Evolutionary conservation across 1,284 basidiomycete genomes (phyloP).

Genomic region (Cutaneotrichosporon arboriforme): DNA sequence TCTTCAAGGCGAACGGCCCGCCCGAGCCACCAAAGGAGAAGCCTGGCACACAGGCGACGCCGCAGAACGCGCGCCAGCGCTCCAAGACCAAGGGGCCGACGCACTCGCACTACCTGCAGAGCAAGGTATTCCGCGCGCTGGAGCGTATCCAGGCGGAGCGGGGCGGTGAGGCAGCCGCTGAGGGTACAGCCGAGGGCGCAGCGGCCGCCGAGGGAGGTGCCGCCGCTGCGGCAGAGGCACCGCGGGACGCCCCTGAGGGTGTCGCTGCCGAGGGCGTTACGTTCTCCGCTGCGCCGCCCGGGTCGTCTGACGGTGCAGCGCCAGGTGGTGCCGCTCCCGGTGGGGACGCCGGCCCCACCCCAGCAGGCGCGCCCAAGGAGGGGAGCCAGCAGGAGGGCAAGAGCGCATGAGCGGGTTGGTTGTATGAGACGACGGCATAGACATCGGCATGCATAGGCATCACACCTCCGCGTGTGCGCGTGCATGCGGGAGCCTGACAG

Average conservation of each 20-base stretch:
- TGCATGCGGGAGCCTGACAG: too few relatives aligned
- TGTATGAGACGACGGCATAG: neutral
- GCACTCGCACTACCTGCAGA: constrained; percentile 87
- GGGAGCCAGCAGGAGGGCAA: neutral
- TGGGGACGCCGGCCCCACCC: too few relatives aligned
- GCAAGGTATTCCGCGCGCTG: constrained; percentile 88
- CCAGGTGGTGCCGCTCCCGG: too few relatives aligned
- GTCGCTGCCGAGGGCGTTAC: neutral
- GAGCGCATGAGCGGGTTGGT: too few relatives aligned
- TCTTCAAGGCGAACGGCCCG: constrained; percentile 82
- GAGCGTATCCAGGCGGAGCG: constrained; percentile 65
- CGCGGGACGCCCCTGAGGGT: neutral
- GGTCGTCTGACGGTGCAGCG: neutral
- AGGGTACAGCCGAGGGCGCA: constrained; percentile 8
- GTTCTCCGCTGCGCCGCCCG: neutral
- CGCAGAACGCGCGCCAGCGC: constrained; percentile 5
- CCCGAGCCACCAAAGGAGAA: constrained; percentile 53
- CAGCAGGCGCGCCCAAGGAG: neutral
- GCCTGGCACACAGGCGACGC: constrained; percentile 30
- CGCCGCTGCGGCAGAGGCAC: constrained; percentile 14
- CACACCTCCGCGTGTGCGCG: neutral
- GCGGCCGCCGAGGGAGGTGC: constrained; percentile 17
- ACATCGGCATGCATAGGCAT: constrained; percentile 3
- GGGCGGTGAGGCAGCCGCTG: constrained; percentile 20
- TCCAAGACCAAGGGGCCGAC: constrained; percentile 30